Evolutionary conservation across 768 basidiomycete species (phyloP).

Genomic region (Russula abietina): DNA sequence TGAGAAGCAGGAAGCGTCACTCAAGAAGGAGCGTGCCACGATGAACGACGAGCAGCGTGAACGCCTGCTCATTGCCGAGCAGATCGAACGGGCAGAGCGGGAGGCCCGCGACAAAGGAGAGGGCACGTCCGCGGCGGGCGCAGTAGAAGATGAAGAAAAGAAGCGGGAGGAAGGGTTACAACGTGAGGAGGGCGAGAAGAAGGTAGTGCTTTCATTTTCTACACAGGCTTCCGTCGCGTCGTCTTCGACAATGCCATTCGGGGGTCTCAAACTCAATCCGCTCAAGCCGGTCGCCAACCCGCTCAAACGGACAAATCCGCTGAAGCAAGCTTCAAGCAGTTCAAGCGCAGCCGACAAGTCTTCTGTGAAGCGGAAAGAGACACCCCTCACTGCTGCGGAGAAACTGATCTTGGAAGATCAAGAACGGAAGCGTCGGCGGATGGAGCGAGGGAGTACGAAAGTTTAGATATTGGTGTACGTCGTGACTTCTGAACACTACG

Average conservation of each 20-base stretch:
- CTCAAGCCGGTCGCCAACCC: slow-evolving; percentile 52
- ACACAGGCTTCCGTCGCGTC: slow-evolving; percentile 41
- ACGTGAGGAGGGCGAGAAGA: slow-evolving; percentile 63
- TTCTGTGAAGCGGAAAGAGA: slow-evolving; percentile 57
- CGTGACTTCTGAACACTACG: not conserved
- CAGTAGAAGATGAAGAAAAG: slow-evolving; percentile 32
- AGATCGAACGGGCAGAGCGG: slow-evolving; percentile 80
- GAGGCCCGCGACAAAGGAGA: slow-evolving; percentile 38
- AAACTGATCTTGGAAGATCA: slow-evolving; percentile 84
- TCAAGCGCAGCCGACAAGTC: slow-evolving; percentile 35
- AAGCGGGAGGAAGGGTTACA: slow-evolving; percentile 56
- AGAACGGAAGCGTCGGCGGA: slow-evolving; percentile 76
- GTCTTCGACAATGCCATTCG: slow-evolving; percentile 33
- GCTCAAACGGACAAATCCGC: slow-evolving; percentile 67
- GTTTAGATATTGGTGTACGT: slow-evolving; percentile 15
- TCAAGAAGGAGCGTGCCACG: slow-evolving; percentile 89
- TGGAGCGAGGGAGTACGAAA: slow-evolving; percentile 46
- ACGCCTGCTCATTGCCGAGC: slow-evolving; percentile 80
- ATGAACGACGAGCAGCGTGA: slow-evolving; percentile 95
- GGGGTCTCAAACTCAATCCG: slow-evolving; percentile 55
- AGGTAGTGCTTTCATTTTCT: slow-evolving; percentile 69
- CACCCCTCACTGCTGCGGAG: slow-evolving; percentile 74
- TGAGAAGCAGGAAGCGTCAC: slow-evolving; percentile 80
- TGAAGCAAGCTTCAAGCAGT: slow-evolving; percentile 48
- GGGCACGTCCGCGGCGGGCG: slow-evolving; percentile 30